phyloP scores from a whole-genome alignment of 805 yeast species.

The Nematodospora valgi region DNA sequence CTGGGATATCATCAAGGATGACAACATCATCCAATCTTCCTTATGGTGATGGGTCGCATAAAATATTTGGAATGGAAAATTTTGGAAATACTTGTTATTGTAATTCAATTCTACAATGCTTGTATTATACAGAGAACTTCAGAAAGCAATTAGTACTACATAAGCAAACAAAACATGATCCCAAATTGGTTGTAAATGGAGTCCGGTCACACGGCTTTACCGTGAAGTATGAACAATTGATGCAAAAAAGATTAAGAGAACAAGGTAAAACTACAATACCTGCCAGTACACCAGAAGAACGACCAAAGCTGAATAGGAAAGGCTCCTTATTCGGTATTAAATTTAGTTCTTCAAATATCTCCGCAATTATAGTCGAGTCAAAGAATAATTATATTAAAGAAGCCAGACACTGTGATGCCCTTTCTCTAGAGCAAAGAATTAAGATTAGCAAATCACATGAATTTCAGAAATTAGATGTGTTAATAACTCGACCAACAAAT shows the following conservation, averaged over 20 bases:
- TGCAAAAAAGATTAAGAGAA: constrained; percentile 33
- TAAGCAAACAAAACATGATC: constrained; percentile 28
- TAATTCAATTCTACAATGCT: constrained; percentile 86
- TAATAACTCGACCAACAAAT: constrained; percentile 36
- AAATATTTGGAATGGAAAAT: constrained; percentile 78
- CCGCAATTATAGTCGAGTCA: constrained; percentile 4
- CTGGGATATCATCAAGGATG: too few relatives aligned
- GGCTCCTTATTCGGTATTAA: constrained; percentile 40
- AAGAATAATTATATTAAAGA: constrained; percentile 15
- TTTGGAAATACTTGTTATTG: constrained; percentile 93
- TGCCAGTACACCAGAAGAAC: constrained; percentile 4
- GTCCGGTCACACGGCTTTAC: constrained; percentile 34
- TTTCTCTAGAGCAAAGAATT: constrained; percentile 32
- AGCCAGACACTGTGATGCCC: constrained; percentile 31
- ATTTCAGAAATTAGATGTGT: constrained; percentile 27
- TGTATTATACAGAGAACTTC: constrained; percentile 71
- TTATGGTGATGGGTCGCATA: constrained; percentile 62
- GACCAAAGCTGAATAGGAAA: constrained; percentile 20
- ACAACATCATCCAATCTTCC: too few relatives aligned
- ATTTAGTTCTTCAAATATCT: constrained; percentile 19
- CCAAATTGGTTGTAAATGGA: constrained; percentile 27
- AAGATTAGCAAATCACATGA: constrained; percentile 26
- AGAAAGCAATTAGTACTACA: constrained; percentile 40
- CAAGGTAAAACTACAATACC: constrained; percentile 9
- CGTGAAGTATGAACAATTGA: constrained; percentile 37